Conservation (phyloP, 345 rosid genomes). For the Salix purpurea region DNA sequence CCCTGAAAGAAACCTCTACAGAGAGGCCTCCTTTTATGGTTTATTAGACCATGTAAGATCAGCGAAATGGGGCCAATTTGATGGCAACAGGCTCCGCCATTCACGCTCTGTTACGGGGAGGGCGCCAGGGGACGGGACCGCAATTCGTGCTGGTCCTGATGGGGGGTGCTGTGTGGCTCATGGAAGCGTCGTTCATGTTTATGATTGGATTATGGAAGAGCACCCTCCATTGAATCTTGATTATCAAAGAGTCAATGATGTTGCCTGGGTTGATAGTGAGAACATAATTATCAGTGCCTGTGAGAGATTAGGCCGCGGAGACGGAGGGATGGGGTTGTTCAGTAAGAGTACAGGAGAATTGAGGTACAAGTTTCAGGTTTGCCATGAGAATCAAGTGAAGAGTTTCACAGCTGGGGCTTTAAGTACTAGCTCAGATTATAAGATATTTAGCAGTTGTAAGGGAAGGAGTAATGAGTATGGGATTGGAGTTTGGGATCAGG, state of each 20-base stretch:
- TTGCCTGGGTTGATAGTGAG: conserved; percentile 68
- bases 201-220: conserved; percentile 87
- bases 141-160: conserved; percentile 84
- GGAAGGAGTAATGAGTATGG: conserved; percentile 95
- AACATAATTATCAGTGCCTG: conserved; percentile 65
- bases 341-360: conserved; percentile 67
- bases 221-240: conserved; percentile 72
- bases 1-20: conserved; percentile 63
- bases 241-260: conserved; percentile 86
- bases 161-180: conserved; percentile 97
- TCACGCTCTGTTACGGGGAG: conserved; percentile 58
- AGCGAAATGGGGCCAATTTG: conserved; percentile 79
- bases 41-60: conserved; percentile 67
- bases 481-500: conserved; percentile 94
- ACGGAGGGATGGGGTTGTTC: conserved; percentile 95
- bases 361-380: conserved; percentile 65
- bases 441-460: conserved; percentile 76
- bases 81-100: conserved; percentile 67
- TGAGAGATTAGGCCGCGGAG: conserved; percentile 74
- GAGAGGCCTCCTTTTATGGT: conserved; percentile 86
- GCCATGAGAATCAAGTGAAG: conserved; percentile 65
- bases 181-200: conserved; percentile 84
- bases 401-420: conserved; percentile 89
- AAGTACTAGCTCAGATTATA: conserved; percentile 54
- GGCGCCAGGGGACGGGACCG: conserved; percentile 96